Base-by-base conservation (phyloP, 2,329 filamentous ascomycete species). In the Exserohilum turcica region DNA sequence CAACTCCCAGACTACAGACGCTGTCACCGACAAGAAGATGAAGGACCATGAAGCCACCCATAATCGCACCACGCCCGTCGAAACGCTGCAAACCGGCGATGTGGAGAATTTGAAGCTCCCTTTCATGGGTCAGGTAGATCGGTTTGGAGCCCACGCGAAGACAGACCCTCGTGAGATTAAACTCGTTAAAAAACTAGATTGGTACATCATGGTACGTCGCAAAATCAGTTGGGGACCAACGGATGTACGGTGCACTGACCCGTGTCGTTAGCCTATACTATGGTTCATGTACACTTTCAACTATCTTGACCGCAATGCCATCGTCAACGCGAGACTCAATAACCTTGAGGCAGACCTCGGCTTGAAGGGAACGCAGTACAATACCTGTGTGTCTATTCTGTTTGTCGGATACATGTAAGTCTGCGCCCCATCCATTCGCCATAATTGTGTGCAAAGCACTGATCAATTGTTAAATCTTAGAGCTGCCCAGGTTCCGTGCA, bases 301-400 rank as follows among this genome's bases (percentile, higher is more conserved):
- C 37, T 73, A 72, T 36, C 78, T 86, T 27, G 84, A 87, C 61
- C 78, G 84, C 12, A 86, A 86, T 69, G 86, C 87, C 68, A 86
- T 88, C 51, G 84, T 85, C 18, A 86, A 83, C 78, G 76, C 64
- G 45, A 69, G 67, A 15, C 68, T 77, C 29, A 67, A 73, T 44
- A 64, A 67, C 15, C 51, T 72, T 12, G 60, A 57, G 13, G 57
- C 54, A 10, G 57, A 64, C 3, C 50, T 67, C 6, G 29, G 56
- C 3, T 59, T 74, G 48, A 40, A 50, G 13, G 84, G 83, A 1
- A 84, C 86, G 39, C 77, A 87, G 57, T 88, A 88, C 58, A 77
- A 88, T 1, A 64, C 63, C 1, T 85, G 83, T 51, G 74, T 86
- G 39, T 81, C 78, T 44, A 86, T 88, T 54, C 74, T 87, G 42